Base-by-base conservation (phyloP, 2,329 filamentous ascomycete genomes). In the Tolypocladium cylindrosporum region DNA sequence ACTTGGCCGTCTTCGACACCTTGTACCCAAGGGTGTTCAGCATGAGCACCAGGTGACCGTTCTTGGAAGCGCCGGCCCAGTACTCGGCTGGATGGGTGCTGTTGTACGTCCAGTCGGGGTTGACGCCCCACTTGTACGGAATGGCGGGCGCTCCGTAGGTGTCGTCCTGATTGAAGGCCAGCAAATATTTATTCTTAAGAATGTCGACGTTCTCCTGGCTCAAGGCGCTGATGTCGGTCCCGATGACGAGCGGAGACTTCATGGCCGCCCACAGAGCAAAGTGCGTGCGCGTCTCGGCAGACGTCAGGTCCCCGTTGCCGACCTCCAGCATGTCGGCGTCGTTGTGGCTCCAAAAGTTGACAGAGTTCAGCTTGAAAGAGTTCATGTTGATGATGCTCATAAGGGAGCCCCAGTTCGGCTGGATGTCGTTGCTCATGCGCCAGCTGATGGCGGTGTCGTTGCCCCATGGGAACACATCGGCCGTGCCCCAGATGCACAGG, bases 401-500 rank as follows among this genome's bases (percentile, higher is more conserved):
- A 27, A 75, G 57, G 1, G 61, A 64, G 58, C 60, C 68, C 74
- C 74, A 76, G 42, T 66, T 58, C 1, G 71, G 68, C 41, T 65
- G 60, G 48, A 79, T 78, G 62, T 79, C 76, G 1, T 66, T 70
- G 59, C 71, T 75, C 70, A 75, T 78, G 60, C 72, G 71, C 74
- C 72, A 80, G 34, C 74, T 77, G 58, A 78, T 76, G 2, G 76
- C 79, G 0, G 75, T 77, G 7, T 66, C 62, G 57, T 75, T 75
- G 8, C 76, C 81, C 79, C 80, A 84, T 3, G 66, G 64, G 56
- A 76, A 73, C 4, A 83, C 79, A 19, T 76, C 70, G 0, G 76
- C 79, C 19, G 74, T 65, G 4, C 81, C 81, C 80, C 81, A 83
- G 37, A 78, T 73, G 64, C 80, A 84, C 16, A 84, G 68, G 13